A percentile compares a stretch with the other conserved stretches of the same genome.
Evolutionary conservation across 75 land plant species (phyloP).

Genomic region (Cunninghamia lanceolata): DNA sequence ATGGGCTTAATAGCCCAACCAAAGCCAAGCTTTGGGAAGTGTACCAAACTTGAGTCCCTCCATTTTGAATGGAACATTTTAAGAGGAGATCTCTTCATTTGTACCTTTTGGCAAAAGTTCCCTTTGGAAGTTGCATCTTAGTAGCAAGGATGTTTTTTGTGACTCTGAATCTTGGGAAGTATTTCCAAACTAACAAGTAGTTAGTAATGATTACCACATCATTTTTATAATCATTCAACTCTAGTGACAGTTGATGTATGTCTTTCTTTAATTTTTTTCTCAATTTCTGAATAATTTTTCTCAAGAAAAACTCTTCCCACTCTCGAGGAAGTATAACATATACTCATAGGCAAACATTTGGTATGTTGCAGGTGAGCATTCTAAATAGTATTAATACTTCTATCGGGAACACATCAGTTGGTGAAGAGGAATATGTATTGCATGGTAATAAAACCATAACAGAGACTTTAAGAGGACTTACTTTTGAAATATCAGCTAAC

Average conservation of each 20-base stretch:
- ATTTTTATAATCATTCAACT: not conserved
- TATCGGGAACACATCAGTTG: slow-evolving; percentile 74
- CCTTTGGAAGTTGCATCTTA: not conserved
- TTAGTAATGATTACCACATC: not conserved
- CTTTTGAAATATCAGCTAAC: slow-evolving; percentile 93
- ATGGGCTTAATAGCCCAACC: no score
- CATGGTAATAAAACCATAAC: slow-evolving; percentile 74
- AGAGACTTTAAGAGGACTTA: slow-evolving; percentile 72
- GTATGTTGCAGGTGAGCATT: slow-evolving; percentile 63
- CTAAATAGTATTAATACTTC: slow-evolving; percentile 82
- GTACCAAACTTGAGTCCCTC: no score
- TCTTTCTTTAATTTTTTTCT: not conserved
- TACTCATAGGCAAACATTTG: not conserved
- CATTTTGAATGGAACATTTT: not conserved
- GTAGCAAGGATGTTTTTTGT: not conserved
- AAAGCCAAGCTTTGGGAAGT: no score
- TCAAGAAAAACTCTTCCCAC: not conserved
- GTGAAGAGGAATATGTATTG: slow-evolving; percentile 76
- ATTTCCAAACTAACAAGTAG: not conserved
- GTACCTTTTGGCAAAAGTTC: not conserved
- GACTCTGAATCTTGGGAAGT: not conserved
- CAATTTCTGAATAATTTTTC: not conserved
- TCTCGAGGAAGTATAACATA: not conserved
- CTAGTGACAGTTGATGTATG: not conserved
- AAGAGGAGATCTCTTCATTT: not conserved